Evolutionary conservation across 495 filamentous ascomycete genomes (phyloP), one percentile per base, ranked within the genome.

Genomic region (Amniculicola lignicola): DNA sequence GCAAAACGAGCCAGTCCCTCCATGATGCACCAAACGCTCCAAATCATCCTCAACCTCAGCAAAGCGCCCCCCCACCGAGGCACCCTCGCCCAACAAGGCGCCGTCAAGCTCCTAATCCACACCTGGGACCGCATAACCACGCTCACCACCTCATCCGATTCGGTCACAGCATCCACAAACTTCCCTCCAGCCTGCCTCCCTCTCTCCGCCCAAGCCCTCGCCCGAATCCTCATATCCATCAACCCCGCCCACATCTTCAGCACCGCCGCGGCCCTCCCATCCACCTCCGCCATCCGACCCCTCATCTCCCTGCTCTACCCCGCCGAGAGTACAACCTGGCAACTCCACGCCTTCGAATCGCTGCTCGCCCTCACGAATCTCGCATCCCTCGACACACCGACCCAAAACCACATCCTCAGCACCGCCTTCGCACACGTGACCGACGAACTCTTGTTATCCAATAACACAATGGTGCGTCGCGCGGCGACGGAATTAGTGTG

Each of bases 361-460:
- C 77, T 97, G 12, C 82, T 97, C 51, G 94, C 93, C 1, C 79
- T 98, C 24, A 96, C 93, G 0, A 98, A 98, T 62, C 79, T 97
- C 6, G 93, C 92, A 0, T 91, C 89, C 0, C 82, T 83, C 23
- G 79, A 89, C 65, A 77, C 80, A 28, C 75, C 84, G 10, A 83
- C 86, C 1, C 77, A 87, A 4, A 78, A 81, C 41, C 70, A 77
- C 11, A 94, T 91, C 47, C 83, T 91, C 25, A 83, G 86, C 24
- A 73, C 78, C 31, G 82, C 82, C 10, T 90, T 86, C 79, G 54
- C 83, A 6, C 79, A 76, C 27, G 78, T 94, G 44, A 40, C 27
- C 18, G 93, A 96, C 65, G 88, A 95, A 51, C 80, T 90, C 14
- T 75, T 96, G 2, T 79, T 97, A 3, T 86, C 82, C 23, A 80